These are phyloP conservation scores for Metarhizium robertsii DNA, from an alignment of 2,329 filamentous ascomycete species.

Conservation along the genomic window DNA sequence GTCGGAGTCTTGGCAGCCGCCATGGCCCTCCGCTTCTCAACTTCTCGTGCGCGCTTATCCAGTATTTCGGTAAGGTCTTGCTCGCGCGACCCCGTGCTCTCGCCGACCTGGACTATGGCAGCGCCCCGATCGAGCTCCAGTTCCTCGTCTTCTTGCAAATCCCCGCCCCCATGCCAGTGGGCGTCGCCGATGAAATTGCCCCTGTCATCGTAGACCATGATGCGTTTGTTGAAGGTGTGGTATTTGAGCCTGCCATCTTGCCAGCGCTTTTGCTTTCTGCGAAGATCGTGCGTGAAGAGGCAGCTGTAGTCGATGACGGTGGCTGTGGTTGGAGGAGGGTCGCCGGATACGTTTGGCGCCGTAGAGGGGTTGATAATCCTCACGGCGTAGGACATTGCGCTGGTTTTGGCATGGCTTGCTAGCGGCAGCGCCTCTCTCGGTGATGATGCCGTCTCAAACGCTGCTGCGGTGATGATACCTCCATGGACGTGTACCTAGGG, in stretches of 20 bases:
- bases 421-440: neutral
- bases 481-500: neutral
- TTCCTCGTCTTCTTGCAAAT: conserved; percentile 75
- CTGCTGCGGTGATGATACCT: neutral
- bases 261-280: conserved; percentile 85
- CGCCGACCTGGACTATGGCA: conserved; percentile 71
- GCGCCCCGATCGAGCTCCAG: conserved; percentile 66
- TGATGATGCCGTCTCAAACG: neutral
- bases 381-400: conserved; percentile 14
- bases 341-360: neutral
- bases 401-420: neutral
- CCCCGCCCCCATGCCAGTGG: conserved; percentile 63
- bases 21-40: conserved; percentile 36
- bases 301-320: conserved; percentile 74
- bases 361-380: conserved; percentile 1
- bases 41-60: conserved; percentile 56
- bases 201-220: conserved; percentile 82
- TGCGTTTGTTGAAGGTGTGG: conserved; percentile 81
- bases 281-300: conserved; percentile 77
- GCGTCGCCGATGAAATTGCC: conserved; percentile 77
- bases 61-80: conserved; percentile 72
- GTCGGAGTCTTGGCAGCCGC: conserved; percentile 27
- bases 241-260: conserved; percentile 84
- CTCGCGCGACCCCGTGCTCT: conserved; percentile 60
- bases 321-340: conserved; percentile 38